Conservation (phyloP, 2,329 filamentous ascomycete species). For the Triangularia verruculosa region DNA sequence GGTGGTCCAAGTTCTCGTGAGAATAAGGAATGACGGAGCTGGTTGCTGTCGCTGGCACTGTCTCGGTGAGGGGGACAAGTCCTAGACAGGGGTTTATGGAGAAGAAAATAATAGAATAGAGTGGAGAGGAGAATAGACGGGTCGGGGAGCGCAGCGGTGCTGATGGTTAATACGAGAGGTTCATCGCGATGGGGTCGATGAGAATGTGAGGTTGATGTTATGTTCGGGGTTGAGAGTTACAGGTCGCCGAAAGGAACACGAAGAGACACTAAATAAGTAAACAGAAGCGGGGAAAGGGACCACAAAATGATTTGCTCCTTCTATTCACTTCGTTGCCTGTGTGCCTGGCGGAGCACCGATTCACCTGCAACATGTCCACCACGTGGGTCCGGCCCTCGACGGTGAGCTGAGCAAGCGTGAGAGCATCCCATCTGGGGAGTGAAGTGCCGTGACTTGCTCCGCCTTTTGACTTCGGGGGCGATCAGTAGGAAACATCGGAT, state of each 20-base stretch:
- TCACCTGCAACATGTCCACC: background rate
- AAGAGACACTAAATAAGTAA: background rate
- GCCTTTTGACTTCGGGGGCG: background rate
- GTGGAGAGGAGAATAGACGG: too few relatives aligned
- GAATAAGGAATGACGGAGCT: background rate
- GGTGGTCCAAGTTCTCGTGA: background rate
- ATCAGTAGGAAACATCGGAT: background rate
- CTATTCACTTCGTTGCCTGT: background rate
- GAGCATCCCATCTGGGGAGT: background rate
- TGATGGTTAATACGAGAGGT: background rate
- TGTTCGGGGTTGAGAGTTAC: background rate
- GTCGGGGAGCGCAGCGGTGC: background rate
- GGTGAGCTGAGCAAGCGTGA: background rate
- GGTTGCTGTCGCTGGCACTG: background rate
- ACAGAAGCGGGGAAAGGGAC: background rate
- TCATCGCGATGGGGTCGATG: background rate
- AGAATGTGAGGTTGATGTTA: background rate
- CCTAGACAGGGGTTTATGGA: background rate
- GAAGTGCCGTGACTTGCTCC: background rate
- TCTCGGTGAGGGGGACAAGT: background rate
- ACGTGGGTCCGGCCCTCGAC: background rate
- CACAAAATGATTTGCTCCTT: background rate
- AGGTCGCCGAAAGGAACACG: background rate
- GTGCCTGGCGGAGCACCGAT: background rate
- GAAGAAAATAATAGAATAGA: background rate